A percentile compares a stretch with the other conserved stretches of the same genome.
Evolutionary conservation across 1,139 yeast species (phyloP).

Genomic region (Pichia sp.): DNA sequence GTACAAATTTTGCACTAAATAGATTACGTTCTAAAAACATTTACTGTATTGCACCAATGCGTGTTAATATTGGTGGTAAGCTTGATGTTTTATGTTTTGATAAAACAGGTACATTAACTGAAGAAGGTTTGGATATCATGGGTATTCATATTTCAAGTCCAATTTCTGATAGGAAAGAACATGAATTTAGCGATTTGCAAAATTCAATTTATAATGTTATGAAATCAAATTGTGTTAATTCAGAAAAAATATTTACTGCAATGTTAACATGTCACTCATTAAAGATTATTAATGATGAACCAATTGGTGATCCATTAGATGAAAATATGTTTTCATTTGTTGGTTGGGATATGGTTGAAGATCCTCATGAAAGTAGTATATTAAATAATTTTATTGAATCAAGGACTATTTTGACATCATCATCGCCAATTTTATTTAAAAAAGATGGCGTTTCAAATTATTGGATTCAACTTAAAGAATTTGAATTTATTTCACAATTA

Average conservation of each 20-base stretch:
- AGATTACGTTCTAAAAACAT: constrained; percentile 64
- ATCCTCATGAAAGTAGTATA: constrained; percentile 38
- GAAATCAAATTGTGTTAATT: constrained; percentile 15
- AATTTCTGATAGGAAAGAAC: constrained; percentile 47
- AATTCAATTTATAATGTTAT: constrained; percentile 32
- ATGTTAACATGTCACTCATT: constrained; percentile 88
- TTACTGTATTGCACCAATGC: constrained; percentile 87
- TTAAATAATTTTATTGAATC: constrained; percentile 23
- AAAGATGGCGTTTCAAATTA: constrained; percentile 12
- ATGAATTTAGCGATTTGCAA: constrained; percentile 45
- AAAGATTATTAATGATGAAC: constrained; percentile 66
- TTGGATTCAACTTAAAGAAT: constrained; percentile 54
- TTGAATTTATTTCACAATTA: constrained; percentile 76
- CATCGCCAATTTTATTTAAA: constrained; percentile 45
- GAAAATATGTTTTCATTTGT: constrained; percentile 89
- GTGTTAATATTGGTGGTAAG: constrained; percentile 93
- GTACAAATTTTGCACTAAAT: constrained; percentile 84
- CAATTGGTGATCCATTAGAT: constrained; percentile 92
- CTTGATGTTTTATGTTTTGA: constrained; percentile 88
- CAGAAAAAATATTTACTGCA: constrained; percentile 36
- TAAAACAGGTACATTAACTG: constrained; percentile 95
- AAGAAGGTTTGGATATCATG: constrained; percentile 88
- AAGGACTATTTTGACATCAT: constrained; percentile 36
- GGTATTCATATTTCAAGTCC: constrained; percentile 69
- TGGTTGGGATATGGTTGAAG: constrained; percentile 68